These are phyloP conservation scores for Nemania abortiva DNA, from an alignment of 2,329 filamentous ascomycete genomes.

Conservation along the genomic window DNA sequence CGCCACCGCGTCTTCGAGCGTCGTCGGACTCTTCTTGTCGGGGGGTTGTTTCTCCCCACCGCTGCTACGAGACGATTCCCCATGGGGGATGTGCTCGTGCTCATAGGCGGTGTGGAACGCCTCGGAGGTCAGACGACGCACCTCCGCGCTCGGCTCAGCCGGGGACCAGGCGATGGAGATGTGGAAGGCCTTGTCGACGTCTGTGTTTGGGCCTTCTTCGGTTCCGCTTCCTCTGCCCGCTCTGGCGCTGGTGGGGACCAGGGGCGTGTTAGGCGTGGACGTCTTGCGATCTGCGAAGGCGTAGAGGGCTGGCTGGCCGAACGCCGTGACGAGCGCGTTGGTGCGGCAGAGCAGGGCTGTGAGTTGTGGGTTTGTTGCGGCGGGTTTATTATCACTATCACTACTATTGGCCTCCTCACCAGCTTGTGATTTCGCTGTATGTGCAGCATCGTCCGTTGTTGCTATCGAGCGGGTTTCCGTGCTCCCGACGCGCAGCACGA, in stretches of 20 bases:
- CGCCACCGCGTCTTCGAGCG: slow-evolving; percentile 15
- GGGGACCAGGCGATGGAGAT: slow-evolving; percentile 91
- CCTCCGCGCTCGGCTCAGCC: slow-evolving; percentile 61
- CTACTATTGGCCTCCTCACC: no score
- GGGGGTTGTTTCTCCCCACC: neutral
- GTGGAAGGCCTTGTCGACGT: slow-evolving; percentile 74
- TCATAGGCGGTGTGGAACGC: slow-evolving; percentile 41
- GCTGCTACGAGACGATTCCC: neutral
- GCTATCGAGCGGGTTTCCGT: slow-evolving; percentile 4
- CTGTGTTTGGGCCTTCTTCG: slow-evolving; percentile 17
- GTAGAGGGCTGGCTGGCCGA: slow-evolving; percentile 80
- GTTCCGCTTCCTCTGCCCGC: no score
- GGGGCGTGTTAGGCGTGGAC: neutral
- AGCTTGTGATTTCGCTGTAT: no score
- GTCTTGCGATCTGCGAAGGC: slow-evolving; percentile 38
- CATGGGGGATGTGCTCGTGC: neutral
- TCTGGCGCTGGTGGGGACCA: no score
- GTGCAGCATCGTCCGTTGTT: neutral
- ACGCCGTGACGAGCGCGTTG: slow-evolving; percentile 71
- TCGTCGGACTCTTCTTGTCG: neutral
- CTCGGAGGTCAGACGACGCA: slow-evolving; percentile 54
- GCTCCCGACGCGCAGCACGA: slow-evolving; percentile 75
- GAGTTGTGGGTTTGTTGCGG: slow-evolving; percentile 62
- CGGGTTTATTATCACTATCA: no score
- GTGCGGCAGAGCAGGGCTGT: slow-evolving; percentile 72